phyloP scores from a whole-genome alignment of 345 rosid species.

The Pistacia vera region DNA sequence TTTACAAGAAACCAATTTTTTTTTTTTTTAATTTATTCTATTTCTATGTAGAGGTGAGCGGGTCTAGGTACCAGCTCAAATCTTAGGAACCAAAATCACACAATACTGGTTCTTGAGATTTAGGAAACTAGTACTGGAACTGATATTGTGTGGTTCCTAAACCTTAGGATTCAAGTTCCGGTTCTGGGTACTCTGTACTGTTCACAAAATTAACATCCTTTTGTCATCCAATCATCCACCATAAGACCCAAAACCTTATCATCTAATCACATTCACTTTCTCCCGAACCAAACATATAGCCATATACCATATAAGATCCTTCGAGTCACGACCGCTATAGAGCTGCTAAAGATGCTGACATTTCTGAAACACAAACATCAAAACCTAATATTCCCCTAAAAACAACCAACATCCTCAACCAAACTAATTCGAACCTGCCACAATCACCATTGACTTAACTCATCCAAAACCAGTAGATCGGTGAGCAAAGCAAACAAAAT shows the following conservation, averaged over 20 bases:
- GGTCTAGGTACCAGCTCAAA: too few species aligned
- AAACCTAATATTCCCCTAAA: conserved; percentile 1
- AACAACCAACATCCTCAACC: conserved; percentile 25
- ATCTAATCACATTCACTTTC: not conserved
- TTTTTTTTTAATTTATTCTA: too few species aligned
- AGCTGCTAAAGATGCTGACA: conserved; percentile 86
- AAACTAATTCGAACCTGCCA: conserved; percentile 1
- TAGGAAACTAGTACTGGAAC: too few species aligned
- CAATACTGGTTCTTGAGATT: too few species aligned
- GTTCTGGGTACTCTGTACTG: too few species aligned
- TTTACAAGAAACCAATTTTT: too few species aligned
- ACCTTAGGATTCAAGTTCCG: too few species aligned
- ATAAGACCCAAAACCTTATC: not conserved
- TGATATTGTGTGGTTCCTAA: too few species aligned
- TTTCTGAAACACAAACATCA: conserved; percentile 38
- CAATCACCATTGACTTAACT: conserved; percentile 24
- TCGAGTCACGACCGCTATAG: conserved; percentile 75
- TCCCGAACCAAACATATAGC: conserved; percentile 12
- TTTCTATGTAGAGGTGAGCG: too few species aligned
- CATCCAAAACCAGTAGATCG: conserved; percentile 28
- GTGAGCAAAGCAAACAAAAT: conserved; percentile 5
- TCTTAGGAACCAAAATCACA: too few species aligned
- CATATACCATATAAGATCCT: conserved; percentile 71
- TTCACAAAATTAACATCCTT: too few species aligned
- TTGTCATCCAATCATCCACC: not conserved